These are phyloP conservation scores for Cyclotella baltica DNA, from an alignment of 108 stramenopile genomes.

Conservation along the genomic window DNA sequence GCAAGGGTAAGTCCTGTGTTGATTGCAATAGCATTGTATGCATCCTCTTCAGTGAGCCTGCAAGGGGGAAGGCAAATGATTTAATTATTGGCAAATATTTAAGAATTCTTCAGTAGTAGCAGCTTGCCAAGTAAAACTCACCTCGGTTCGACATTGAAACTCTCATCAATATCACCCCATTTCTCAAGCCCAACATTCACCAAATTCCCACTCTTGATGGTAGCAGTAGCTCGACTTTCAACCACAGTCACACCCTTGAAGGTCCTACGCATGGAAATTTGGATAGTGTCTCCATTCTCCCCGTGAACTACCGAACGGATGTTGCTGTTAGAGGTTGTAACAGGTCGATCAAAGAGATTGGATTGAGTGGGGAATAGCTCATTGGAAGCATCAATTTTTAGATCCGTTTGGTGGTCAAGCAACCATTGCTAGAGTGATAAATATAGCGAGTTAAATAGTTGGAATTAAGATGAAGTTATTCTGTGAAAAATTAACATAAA, in stretches of 20 bases:
- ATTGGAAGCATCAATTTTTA: slow-evolving; percentile 16
- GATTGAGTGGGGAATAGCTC: slow-evolving; percentile 15
- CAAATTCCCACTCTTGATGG: slow-evolving; percentile 23
- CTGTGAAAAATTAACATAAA: not conserved
- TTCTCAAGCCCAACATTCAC: slow-evolving; percentile 19
- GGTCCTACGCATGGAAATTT: slow-evolving; percentile 5
- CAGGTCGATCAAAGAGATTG: not conserved
- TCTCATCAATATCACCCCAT: slow-evolving; percentile 18
- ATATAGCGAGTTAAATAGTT: not conserved
- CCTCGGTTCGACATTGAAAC: slow-evolving; percentile 1
- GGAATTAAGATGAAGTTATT: not conserved
- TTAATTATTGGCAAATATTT: not conserved
- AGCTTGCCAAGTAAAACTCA: not conserved
- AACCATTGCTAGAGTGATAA: slow-evolving; percentile 12
- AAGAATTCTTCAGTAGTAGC: not conserved
- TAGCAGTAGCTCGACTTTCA: slow-evolving; percentile 23
- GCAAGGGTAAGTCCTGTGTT: not conserved
- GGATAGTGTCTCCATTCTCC: slow-evolving; percentile 20
- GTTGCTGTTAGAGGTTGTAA: not conserved
- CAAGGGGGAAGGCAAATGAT: not conserved
- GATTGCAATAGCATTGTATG: slow-evolving; percentile 8
- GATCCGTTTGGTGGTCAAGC: slow-evolving; percentile 4
- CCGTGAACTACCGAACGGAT: slow-evolving; percentile 18
- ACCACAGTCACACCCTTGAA: slow-evolving; percentile 15
- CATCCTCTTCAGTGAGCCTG: slow-evolving; percentile 7